These are phyloP conservation scores for Phytophthora rubi DNA, from an alignment of 352 stramenopile genomes.

Conservation along the genomic window DNA sequence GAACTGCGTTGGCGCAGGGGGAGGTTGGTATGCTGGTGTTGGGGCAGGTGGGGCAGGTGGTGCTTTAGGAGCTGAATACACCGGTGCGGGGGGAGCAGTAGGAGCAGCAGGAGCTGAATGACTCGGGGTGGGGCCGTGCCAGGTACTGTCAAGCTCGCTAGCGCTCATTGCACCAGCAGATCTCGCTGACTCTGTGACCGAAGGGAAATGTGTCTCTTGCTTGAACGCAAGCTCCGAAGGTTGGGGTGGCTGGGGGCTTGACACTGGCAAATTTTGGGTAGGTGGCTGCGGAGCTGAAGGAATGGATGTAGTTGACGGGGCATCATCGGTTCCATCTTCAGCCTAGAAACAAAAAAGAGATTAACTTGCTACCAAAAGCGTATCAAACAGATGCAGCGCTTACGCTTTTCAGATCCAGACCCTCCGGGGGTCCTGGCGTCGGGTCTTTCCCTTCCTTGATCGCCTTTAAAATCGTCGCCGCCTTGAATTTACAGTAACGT, in stretches of 20 bases:
- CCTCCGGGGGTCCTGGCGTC: constrained; percentile 77
- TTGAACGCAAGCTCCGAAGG: constrained; percentile 11
- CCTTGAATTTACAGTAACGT: constrained; percentile 96
- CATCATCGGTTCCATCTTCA: constrained; percentile 23
- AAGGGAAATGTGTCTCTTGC: constrained; percentile 44
- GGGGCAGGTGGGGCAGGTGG: constrained; percentile 20
- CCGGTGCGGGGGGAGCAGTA: constrained; percentile 9
- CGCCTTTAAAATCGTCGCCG: constrained; percentile 95
- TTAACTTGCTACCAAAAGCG: constrained; percentile 1
- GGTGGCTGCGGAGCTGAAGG: constrained; percentile 25
- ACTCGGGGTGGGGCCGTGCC: constrained; percentile 24
- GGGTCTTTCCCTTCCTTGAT: constrained; percentile 93
- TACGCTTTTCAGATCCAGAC: constrained; percentile 49
- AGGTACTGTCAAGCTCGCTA: constrained; percentile 36
- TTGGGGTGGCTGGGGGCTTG: constrained; percentile 9
- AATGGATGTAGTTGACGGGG: constrained; percentile 4
- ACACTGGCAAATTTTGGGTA: constrained; percentile 10
- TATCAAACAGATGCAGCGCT: constrained; percentile 3
- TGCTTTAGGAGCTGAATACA: constrained; percentile 19
- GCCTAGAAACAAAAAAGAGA: constrained; percentile 12
- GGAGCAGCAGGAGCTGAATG: constrained; percentile 20
- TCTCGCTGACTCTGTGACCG: constrained; percentile 56
- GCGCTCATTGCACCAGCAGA: constrained; percentile 39
- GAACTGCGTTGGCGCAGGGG: constrained; percentile 13
- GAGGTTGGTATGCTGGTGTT: constrained; percentile 27